Evolutionary conservation across 768 basidiomycete genomes (phyloP).

Genomic region (Psilocybe azurescens): DNA sequence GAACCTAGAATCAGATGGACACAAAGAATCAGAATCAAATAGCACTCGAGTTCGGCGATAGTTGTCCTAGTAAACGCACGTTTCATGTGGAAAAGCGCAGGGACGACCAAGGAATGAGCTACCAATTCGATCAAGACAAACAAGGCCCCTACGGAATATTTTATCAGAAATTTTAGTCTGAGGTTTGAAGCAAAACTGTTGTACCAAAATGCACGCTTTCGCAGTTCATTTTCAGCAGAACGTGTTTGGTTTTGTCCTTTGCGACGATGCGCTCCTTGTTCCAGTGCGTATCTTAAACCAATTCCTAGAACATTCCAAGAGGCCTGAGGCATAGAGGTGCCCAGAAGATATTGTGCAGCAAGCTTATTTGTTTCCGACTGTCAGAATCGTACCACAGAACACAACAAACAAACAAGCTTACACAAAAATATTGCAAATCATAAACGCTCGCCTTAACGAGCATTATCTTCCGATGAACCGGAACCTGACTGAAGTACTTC

Average conservation of each 20-base stretch:
- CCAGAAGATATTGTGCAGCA: constrained; percentile 38
- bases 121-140: constrained; percentile 37
- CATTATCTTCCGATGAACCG: constrained; percentile 61
- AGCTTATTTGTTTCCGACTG: constrained; percentile 25
- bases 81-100: constrained; percentile 70
- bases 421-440: constrained; percentile 73
- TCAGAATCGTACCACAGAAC: neutral
- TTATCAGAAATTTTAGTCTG: neutral
- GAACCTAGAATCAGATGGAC: constrained; percentile 42
- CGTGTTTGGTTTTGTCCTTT: constrained; percentile 37
- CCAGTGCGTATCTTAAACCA: constrained; percentile 66
- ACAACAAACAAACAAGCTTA: constrained; percentile 31
- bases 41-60: neutral
- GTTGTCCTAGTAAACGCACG: constrained; percentile 42
- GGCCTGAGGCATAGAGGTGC: constrained; percentile 53
- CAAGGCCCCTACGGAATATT: constrained; percentile 29
- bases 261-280: constrained; percentile 65
- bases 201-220: constrained; percentile 64
- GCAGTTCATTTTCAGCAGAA: constrained; percentile 59
- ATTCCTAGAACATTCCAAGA: constrained; percentile 62
- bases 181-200: neutral
- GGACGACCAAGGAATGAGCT: constrained; percentile 69
- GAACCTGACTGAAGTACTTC: constrained; percentile 66
- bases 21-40: neutral
- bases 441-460: constrained; percentile 62